Percentiles rank a stretch among this genome's conserved stretches.
Evolutionary conservation across 2,329 filamentous ascomycete genomes (phyloP).

Genomic region (Fusarium equiseti): DNA sequence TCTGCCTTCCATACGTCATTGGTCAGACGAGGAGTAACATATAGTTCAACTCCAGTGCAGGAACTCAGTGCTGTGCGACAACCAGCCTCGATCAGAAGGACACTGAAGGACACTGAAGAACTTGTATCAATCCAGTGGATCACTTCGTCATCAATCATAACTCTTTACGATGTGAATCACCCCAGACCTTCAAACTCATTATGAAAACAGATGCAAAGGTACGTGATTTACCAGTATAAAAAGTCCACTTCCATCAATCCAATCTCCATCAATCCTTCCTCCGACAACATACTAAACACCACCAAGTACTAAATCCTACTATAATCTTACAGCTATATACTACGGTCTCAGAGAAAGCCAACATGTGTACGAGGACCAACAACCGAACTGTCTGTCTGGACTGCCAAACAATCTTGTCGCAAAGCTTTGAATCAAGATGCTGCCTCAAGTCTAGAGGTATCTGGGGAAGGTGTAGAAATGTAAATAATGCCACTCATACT

Average conservation of each 20-base stretch:
- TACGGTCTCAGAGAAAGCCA: fast-evolving
- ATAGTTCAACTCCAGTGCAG: background rate
- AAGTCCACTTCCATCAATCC: background rate
- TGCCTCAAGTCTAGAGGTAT: background rate
- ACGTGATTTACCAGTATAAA: background rate
- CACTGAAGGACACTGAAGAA: background rate
- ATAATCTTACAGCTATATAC: background rate
- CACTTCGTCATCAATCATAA: background rate
- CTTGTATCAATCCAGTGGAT: fast-evolving
- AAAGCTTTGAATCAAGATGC: background rate
- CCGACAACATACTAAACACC: background rate
- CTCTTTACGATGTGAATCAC: background rate
- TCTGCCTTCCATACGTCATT: background rate
- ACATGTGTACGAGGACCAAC: background rate
- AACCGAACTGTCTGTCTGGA: background rate
- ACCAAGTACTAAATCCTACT: fast-evolving
- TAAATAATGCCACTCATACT: background rate
- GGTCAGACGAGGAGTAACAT: background rate
- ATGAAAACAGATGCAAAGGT: background rate
- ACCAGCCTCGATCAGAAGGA: background rate
- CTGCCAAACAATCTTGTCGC: background rate
- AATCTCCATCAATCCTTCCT: fast-evolving
- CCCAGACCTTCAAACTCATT: background rate
- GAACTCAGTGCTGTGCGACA: background rate
- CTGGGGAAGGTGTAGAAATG: background rate